phyloP scores from a whole-genome alignment of 2,329 filamentous ascomycete species.

The Stagonosporopsis cucurbitacearum region DNA sequence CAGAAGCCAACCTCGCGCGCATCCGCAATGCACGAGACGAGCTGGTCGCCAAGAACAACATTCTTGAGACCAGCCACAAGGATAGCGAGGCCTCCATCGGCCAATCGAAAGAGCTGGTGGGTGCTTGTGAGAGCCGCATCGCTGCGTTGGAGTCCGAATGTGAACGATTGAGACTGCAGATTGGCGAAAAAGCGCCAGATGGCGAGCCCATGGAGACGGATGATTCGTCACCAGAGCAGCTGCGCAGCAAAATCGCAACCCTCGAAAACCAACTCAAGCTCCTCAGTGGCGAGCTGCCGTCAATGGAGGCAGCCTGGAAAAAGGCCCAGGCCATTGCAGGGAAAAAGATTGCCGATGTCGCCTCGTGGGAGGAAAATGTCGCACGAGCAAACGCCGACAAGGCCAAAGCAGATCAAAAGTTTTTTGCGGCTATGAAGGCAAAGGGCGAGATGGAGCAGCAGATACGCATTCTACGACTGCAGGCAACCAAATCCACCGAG shows the following conservation, averaged over 20 bases:
- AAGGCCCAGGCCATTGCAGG: constrained; percentile 83
- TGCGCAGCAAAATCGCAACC: constrained; percentile 75
- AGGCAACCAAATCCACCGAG: constrained; percentile 89
- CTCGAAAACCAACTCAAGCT: constrained; percentile 81
- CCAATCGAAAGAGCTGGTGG: constrained; percentile 80
- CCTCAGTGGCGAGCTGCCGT: constrained; percentile 84
- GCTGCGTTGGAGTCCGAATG: constrained; percentile 82
- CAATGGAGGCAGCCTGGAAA: constrained; percentile 89
- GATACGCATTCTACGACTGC: constrained; percentile 76
- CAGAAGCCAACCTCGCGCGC: constrained; percentile 84
- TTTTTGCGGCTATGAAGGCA: constrained; percentile 93
- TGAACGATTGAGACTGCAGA: constrained; percentile 68
- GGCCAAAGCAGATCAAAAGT: constrained; percentile 96
- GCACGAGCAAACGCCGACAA: constrained; percentile 82
- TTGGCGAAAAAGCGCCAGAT: constrained; percentile 54
- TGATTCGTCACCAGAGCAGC: constrained; percentile 68
- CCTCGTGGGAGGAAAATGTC: constrained; percentile 78
- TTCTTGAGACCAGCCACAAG: constrained; percentile 80
- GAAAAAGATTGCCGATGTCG: constrained; percentile 83
- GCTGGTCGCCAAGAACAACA: constrained; percentile 77
- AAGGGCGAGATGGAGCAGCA: constrained; percentile 86
- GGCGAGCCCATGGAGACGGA: constrained; percentile 56
- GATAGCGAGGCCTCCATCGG: constrained; percentile 72
- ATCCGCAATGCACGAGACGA: constrained; percentile 87
- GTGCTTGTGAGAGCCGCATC: constrained; percentile 81